Conservation (phyloP, 768 basidiomycete genomes). For the Phaeotremella fagi region DNA sequence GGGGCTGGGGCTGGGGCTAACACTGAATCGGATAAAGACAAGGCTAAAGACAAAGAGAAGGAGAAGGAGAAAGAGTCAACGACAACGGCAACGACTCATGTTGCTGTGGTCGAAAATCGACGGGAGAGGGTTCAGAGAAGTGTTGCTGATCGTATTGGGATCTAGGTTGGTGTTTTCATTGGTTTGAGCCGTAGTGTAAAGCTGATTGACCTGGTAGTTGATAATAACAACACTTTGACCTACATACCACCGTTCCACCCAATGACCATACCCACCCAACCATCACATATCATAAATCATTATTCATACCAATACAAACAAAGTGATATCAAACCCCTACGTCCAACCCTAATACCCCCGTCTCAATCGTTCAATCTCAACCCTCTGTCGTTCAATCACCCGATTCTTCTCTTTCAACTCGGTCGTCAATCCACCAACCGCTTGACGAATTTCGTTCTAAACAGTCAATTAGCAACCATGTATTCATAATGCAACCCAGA, state of each 20-base stretch:
- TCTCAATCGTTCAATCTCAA: constrained; percentile 27
- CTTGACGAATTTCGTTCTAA: constrained; percentile 18
- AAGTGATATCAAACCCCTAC: neutral
- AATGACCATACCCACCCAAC: no score
- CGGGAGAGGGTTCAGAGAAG: constrained; percentile 20
- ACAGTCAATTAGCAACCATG: neutral
- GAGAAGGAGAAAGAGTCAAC: neutral
- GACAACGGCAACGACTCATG: no score
- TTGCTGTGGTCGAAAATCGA: constrained; percentile 10
- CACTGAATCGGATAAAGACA: constrained; percentile 29
- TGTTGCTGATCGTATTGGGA: constrained; percentile 36
- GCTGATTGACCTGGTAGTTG: neutral
- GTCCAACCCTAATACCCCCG: constrained; percentile 13
- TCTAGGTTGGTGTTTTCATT: constrained; percentile 7
- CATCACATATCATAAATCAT: no score
- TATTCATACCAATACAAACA: no score
- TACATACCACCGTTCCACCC: no score
- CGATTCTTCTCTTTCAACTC: constrained; percentile 14
- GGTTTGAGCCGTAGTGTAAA: neutral
- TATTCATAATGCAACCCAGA: neutral
- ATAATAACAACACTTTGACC: neutral
- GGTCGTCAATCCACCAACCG: constrained; percentile 5
- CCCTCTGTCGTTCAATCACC: constrained; percentile 19
- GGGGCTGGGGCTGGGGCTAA: no score
- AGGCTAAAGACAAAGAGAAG: constrained; percentile 4